Evolutionary conservation across 495 filamentous ascomycete genomes (phyloP), one percentile per base, ranked within the genome.

Genomic region (Neurospora cerealis): DNA sequence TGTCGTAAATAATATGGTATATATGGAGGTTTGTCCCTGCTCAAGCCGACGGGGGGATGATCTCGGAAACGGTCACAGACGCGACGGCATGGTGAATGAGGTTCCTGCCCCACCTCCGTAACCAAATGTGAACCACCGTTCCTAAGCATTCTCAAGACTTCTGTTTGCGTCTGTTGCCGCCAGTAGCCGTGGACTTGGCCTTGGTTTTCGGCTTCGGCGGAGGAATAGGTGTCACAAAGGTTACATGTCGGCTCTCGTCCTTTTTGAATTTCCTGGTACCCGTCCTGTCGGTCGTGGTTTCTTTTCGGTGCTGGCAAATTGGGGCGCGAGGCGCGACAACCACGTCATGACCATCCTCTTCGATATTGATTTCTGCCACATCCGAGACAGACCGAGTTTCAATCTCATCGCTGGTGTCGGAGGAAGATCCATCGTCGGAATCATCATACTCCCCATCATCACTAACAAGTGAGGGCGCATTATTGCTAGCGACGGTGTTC

Each of bases 391-490:
- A 84, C 70, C 82, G 80, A 24, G 80, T 78, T 13, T 83, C 82
- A 72, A 81, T 78, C 36, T 73, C 83, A 38, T 85, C 84, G 60
- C 83, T 82, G 46, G 78, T 77, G 10, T 86, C 85, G 8, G 84
- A 85, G 11, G 83, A 81, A 3, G 84, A 85, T 19, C 82, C 83
- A 40, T 83, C 84, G 69, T 84, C 83, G 3, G 83, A 86, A 70
- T 90, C 89, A 73, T 90, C 90, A 77, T 94, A 92, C 77, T 92
- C 91, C 71, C 89, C 92, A 79, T 95, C 91, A 80, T 97, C 94
- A 82, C 92, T 95, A 75, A 97, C 93, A 71, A 97, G 84, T 54
- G 93, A 95, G 15, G 94, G 94, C 13, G 92, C 92, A 70, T 87
- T 87, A 80, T 95, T 94, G 77, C 92, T 93, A 41, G 93, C 89